These are phyloP conservation scores for Pichia cactophila DNA, from an alignment of 1,139 yeast species.

Conservation along the genomic window DNA sequence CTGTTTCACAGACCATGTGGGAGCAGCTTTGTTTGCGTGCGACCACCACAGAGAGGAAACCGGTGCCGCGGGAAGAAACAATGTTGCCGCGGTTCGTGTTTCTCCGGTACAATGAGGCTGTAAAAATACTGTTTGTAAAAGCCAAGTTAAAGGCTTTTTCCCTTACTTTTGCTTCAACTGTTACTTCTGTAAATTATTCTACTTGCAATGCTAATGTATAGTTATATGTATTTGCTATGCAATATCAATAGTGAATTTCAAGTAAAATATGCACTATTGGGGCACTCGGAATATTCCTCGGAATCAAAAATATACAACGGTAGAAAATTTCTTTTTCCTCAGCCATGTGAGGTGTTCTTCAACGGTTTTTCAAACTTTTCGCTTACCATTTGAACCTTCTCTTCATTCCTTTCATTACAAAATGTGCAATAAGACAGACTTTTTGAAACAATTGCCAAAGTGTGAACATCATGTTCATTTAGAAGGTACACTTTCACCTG, in stretches of 20 bases:
- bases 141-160: background rate
- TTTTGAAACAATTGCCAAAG: conserved; percentile 63
- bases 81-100: background rate
- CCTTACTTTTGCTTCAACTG: background rate
- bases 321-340: background rate
- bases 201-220: background rate
- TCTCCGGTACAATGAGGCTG: background rate
- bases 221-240: background rate
- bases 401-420: background rate
- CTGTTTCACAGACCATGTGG: conserved; percentile 59
- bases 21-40: conserved; percentile 43
- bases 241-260: too few relatives aligned
- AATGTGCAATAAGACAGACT: conserved; percentile 26
- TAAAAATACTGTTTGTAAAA: too few relatives aligned
- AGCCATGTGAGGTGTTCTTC: background rate
- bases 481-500: conserved; percentile 76
- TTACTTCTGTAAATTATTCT: background rate
- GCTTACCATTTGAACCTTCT: background rate
- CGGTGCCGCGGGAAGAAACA: conserved; percentile 6
- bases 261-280: too few relatives aligned
- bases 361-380: background rate
- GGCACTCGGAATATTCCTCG: background rate
- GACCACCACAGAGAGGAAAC: background rate
- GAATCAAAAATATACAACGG: background rate
- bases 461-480: conserved; percentile 80